Base-by-base conservation (phyloP, 306 rosid genomes). In the Cicer judaicum region DNA sequence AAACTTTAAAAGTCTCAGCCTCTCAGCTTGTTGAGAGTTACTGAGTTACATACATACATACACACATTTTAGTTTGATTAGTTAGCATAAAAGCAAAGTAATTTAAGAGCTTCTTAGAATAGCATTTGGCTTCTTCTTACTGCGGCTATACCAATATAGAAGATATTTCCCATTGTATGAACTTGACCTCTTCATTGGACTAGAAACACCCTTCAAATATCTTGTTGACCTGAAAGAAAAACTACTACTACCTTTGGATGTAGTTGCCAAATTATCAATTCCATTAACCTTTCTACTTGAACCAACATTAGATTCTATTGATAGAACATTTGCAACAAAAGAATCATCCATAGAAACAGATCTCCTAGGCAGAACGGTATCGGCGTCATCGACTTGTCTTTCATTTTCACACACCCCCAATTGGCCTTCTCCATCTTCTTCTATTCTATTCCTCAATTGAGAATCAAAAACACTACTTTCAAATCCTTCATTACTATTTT, bases 341-440 rank as follows among this genome's bases (percentile, higher is more conserved):
- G 74, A 48, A 19, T 84, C 85, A 79, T 89, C 95, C 79, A 90
- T 13, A 14, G 98, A 93, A 66, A 86, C 77, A 0, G 98, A 93
- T 79, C 97, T 86, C 56, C 84, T 52, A 5, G 86, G 72, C 50
- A 70, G 80, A 41, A 65, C 34, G 7, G 5, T 48, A 5, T 63
- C 61, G 10, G 19, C 81, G 49, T 39, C 79, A 54, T 56, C 75
- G n/a, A n/a, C 74, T 11, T 29, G 65, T 1, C 65, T 59, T 7
- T 38, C 65, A 34, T 59, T 59, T 59, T 59, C 65, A 59, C 18
- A 12, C 2, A 1, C 43, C 65, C 3, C 65, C 6, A 7, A 13
- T 13, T 60, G 65, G 11, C 65, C 65, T 36, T 47, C 77, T 6
- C 67, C 76, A 39, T 68, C 85, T 24, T 72, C 85, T 40, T 19